A percentile compares a stretch with the other conserved stretches of the same genome.
phyloP scores from a whole-genome alignment of 345 rosid species.

The Moringa oleifera region DNA sequence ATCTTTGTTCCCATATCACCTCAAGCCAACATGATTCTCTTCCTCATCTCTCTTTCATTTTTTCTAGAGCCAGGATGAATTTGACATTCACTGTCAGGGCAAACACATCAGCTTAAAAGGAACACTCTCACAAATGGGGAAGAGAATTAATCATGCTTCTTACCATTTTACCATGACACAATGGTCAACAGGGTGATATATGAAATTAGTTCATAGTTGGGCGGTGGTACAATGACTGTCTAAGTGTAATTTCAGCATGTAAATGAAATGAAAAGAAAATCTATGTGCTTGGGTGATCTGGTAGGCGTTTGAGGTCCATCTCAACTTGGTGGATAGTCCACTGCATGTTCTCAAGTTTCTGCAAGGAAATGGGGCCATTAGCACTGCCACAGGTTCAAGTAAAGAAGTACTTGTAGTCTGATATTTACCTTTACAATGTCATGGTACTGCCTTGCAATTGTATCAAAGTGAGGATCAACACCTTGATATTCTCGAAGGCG shows the following conservation, averaged over 20 bases:
- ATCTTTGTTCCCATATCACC: too few species aligned
- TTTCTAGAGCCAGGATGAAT: too few species aligned
- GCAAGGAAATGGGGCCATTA: constrained; percentile 23
- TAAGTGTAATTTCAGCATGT: background rate
- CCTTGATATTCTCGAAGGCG: constrained; percentile 98
- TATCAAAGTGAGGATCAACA: constrained; percentile 91
- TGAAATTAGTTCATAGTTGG: background rate
- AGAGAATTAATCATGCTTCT: too few species aligned
- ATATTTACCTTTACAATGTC: constrained; percentile 75
- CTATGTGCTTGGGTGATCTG: constrained; percentile 43
- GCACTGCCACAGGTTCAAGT: background rate
- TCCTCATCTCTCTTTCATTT: too few species aligned
- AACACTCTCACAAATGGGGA: too few species aligned
- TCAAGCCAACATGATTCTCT: too few species aligned
- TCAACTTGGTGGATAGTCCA: constrained; percentile 97
- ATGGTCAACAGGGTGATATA: background rate
- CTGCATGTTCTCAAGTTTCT: constrained; percentile 93
- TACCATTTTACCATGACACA: background rate
- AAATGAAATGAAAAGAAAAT: background rate
- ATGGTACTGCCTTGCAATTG: constrained; percentile 89
- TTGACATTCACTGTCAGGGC: too few species aligned
- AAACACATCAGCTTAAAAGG: too few species aligned
- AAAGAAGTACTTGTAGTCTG: background rate
- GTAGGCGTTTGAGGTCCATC: constrained; percentile 75
- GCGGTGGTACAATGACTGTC: background rate